A percentile compares a stretch with the other conserved stretches of the same genome.
These are phyloP conservation scores for Thelonectria blattea DNA, from an alignment of 2,329 filamentous ascomycete genomes.

Conservation along the genomic window DNA sequence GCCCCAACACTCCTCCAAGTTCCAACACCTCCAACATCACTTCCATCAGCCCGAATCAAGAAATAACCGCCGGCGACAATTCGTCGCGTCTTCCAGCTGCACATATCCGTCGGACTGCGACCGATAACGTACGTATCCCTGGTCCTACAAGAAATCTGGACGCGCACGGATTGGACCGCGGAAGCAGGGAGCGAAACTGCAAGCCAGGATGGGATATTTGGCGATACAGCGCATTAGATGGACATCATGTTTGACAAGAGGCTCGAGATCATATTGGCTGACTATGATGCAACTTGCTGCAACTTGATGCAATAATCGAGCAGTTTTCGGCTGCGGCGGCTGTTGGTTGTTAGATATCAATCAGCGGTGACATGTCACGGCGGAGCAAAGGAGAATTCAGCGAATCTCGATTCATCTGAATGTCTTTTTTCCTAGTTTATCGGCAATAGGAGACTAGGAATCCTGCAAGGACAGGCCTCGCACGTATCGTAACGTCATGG, in stretches of 20 bases:
- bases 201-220: neutral
- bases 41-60: neutral
- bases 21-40: too few species aligned
- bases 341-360: too few species aligned
- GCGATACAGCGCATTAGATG: conserved; percentile 19
- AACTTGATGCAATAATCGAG: neutral
- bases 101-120: conserved; percentile 11
- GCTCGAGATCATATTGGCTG: conserved; percentile 24
- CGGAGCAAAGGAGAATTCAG: too few species aligned
- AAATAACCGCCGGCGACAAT: neutral
- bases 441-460: too few species aligned
- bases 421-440: too few species aligned
- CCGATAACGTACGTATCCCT: conserved; percentile 9
- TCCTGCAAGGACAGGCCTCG: too few species aligned
- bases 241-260: conserved; percentile 23
- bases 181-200: neutral
- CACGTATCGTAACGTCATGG: too few species aligned
- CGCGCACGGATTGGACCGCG: conserved; percentile 14
- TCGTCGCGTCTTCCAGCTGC: conserved; percentile 15
- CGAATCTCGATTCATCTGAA: too few species aligned
- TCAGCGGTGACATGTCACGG: too few species aligned
- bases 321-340: too few species aligned
- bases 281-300: neutral
- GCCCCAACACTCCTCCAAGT: neutral
- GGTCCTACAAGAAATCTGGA: conserved; percentile 25